Percentiles rank a stretch among this genome's conserved stretches.
Conservation (phyloP, 805 yeast species). For the Saturnispora serradocipensis region DNA sequence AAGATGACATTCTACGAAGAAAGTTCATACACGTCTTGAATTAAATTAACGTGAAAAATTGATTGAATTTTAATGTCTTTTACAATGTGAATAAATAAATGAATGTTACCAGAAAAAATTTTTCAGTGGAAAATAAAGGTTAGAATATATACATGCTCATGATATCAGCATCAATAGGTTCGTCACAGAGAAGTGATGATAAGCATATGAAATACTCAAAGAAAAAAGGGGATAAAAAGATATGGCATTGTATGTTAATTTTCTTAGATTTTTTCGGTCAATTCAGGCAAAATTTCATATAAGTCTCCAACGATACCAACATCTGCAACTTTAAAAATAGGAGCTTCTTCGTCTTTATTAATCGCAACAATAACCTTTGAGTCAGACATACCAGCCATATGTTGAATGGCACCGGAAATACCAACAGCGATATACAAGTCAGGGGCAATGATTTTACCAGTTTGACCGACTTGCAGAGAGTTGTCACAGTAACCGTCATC, state of each 20-base stretch:
- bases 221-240: background rate
- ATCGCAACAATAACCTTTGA: slow-evolving; percentile 89
- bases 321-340: slow-evolving; percentile 88
- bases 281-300: slow-evolving; percentile 81
- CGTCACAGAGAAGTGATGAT: background rate
- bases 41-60: background rate
- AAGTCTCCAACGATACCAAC: slow-evolving; percentile 84
- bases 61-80: background rate
- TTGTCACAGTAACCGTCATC: slow-evolving; percentile 94
- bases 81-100: background rate
- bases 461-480: slow-evolving; percentile 94
- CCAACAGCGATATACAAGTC: slow-evolving; percentile 91
- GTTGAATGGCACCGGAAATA: slow-evolving; percentile 95
- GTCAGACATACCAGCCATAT: slow-evolving; percentile 97
- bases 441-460: slow-evolving; percentile 97
- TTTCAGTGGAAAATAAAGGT: background rate
- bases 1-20: slow-evolving; percentile 1
- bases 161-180: background rate
- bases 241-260: background rate
- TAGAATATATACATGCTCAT: background rate
- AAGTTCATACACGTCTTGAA: slow-evolving; percentile 1
- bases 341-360: slow-evolving; percentile 90
- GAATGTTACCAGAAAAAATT: background rate
- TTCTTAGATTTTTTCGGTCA: slow-evolving; percentile 57
- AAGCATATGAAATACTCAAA: background rate